phyloP scores from a whole-genome alignment of 768 basidiomycete genomes.

The Hericium rajendrae region DNA sequence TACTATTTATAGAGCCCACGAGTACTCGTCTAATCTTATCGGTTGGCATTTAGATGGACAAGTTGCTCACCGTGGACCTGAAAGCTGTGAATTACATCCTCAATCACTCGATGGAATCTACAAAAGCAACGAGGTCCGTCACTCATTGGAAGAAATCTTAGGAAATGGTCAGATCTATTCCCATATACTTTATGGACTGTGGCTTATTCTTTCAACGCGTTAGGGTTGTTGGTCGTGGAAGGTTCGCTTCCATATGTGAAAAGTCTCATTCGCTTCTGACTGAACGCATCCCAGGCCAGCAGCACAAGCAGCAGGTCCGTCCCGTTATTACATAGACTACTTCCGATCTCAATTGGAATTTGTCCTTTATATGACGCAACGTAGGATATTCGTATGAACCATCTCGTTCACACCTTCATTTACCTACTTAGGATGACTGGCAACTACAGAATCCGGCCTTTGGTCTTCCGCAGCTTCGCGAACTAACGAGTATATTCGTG shows the following conservation, averaged over 20 bases:
- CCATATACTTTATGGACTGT: not conserved
- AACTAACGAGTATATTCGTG: not conserved
- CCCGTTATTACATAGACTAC: too few relatives aligned
- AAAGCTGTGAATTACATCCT: not conserved
- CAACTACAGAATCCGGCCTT: conserved; percentile 2
- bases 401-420: too few relatives aligned
- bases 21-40: not conserved
- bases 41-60: not conserved
- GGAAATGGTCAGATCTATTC: not conserved
- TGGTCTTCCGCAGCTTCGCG: not conserved
- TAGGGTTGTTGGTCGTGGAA: not conserved
- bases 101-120: not conserved
- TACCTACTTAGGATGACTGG: not conserved
- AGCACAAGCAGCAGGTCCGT: not conserved
- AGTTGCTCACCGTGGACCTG: not conserved
- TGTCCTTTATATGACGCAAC: not conserved
- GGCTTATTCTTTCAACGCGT: not conserved
- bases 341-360: not conserved
- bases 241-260: not conserved
- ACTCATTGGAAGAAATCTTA: not conserved
- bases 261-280: not conserved
- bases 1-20: too few relatives aligned
- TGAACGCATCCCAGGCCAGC: not conserved
- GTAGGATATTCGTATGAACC: not conserved
- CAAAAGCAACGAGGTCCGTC: not conserved